Evolutionary conservation across 108 stramenopile species (phyloP).

Genomic region (Skeletonema potamos): DNA sequence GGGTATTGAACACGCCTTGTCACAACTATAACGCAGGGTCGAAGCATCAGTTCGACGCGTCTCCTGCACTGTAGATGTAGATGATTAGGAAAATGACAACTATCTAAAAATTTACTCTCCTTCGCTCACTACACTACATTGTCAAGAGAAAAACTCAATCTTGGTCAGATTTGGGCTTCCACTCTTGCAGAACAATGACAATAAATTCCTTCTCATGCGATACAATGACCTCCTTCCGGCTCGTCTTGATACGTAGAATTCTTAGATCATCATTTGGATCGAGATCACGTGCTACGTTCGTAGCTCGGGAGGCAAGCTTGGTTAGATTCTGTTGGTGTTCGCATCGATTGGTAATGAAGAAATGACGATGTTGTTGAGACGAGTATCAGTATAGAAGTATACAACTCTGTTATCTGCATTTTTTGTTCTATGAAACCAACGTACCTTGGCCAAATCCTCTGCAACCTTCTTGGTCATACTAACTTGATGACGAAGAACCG

Average conservation of each 20-base stretch:
- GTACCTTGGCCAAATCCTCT: constrained; percentile 63
- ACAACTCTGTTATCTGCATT: too few relatives aligned
- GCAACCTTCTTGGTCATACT: constrained; percentile 62
- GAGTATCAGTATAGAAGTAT: neutral
- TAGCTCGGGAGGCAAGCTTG: constrained; percentile 48
- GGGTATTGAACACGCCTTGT: too few relatives aligned
- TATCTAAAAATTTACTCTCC: too few relatives aligned
- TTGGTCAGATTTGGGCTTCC: constrained; percentile 45
- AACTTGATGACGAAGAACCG: constrained; percentile 64
- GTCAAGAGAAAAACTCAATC: too few relatives aligned
- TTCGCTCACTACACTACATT: too few relatives aligned
- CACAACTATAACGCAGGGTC: too few relatives aligned
- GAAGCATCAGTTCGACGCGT: too few relatives aligned
- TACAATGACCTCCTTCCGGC: constrained; percentile 70
- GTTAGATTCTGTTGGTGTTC: constrained; percentile 35
- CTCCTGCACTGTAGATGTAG: too few relatives aligned
- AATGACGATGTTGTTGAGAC: neutral
- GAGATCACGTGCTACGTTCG: constrained; percentile 65
- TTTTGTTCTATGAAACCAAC: neutral
- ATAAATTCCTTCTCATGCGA: constrained; percentile 70
- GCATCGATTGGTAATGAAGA: neutral
- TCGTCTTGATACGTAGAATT: constrained; percentile 69
- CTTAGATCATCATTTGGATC: constrained; percentile 76
- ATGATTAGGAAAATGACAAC: too few relatives aligned
- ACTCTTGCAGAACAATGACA: constrained; percentile 70